Conservation (phyloP, 768 basidiomycete species). For the Coprinopsis sp. region DNA sequence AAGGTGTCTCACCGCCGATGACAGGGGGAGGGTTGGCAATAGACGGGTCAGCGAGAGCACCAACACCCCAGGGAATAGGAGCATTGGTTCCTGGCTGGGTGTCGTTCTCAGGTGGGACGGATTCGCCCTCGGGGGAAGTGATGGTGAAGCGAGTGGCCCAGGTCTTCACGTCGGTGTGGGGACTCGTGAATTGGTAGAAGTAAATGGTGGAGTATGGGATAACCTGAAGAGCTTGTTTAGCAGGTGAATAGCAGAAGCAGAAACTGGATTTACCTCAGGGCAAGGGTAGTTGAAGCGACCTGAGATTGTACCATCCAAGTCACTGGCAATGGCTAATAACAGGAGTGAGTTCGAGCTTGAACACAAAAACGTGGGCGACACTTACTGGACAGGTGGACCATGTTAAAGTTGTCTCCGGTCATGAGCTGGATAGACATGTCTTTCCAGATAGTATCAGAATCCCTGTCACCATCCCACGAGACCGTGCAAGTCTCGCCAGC, state of each 20-base stretch:
- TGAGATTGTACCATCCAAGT: slow-evolving; percentile 57
- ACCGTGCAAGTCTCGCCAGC: slow-evolving; percentile 53
- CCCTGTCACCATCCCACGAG: slow-evolving; percentile 53
- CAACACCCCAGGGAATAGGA: slow-evolving; percentile 63
- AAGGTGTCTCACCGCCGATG: too few species aligned
- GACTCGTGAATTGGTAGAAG: slow-evolving; percentile 72
- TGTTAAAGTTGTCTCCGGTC: slow-evolving; percentile 68
- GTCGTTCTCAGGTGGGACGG: slow-evolving; percentile 44
- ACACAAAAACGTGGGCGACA: slow-evolving; percentile 7
- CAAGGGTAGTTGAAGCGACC: slow-evolving; percentile 56
- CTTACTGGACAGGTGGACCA: slow-evolving; percentile 66
- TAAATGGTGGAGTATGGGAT: slow-evolving; percentile 62
- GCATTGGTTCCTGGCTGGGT: slow-evolving; percentile 51
- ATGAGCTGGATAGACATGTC: slow-evolving; percentile 73
- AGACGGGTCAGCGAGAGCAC: slow-evolving; percentile 46
- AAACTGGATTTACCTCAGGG: slow-evolving; percentile 48
- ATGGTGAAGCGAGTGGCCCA: slow-evolving; percentile 84
- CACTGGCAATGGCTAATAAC: slow-evolving; percentile 53
- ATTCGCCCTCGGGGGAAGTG: slow-evolving; percentile 42
- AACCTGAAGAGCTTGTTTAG: slow-evolving; percentile 41
- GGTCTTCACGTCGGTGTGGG: slow-evolving; percentile 31
- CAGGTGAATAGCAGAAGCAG: neutral
- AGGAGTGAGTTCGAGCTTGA: neutral
- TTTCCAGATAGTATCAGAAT: slow-evolving; percentile 57
- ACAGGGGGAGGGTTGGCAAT: slow-evolving; percentile 34